Base-by-base conservation (phyloP, 345 rosid species). In the Populus euphratica region DNA sequence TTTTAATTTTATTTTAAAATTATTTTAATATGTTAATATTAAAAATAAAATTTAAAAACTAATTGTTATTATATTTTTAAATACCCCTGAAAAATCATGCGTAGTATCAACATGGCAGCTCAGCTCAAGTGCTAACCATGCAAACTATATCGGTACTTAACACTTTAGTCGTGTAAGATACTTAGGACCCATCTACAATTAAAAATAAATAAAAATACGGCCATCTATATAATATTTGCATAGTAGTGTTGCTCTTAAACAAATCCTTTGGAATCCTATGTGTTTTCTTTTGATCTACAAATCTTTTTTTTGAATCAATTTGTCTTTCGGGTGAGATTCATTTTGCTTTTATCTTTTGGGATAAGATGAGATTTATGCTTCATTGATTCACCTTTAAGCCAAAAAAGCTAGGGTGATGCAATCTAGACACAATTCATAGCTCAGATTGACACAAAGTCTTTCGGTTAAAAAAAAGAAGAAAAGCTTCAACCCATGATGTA, bases 281-380 rank as follows among this genome's bases (percentile, higher is more conserved):
- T 73, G 74, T 67, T 78, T 41, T 72, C 81, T 80, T 83, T 83
- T 77, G 33, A 77, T 84, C 77, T 67, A 29, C 31, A 68, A 23
- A 73, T 69, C 39, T 81, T 47, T 73, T 69, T 76, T 76, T 83
- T 72, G 77, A 84, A 86, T 80, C 85, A 80, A 50, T 70, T 75
- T 47, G 50, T 80, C 85, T 81, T 87, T 81, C 69, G 77, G 79
- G 81, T 69, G 84, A 89, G 88, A 89, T 86, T 86, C 92, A 87
- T 75, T 20, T 59, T 47, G 59, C 82, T 81, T 85, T 83, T 80
- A 29, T 31, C 82, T 70, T 83, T 89, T 74, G 74, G 69, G 88
- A 82, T 83, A 84, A 86, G 90, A 83, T 82, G 85, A 82, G 75
- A 77, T 83, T 81, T 84, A 79, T 83, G 78, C 86, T 79, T 83